A percentile compares a stretch with the other conserved stretches of the same genome.
Evolutionary conservation across 148 eudicot genomes (phyloP).

Genomic region (Rhododendron henanense): DNA sequence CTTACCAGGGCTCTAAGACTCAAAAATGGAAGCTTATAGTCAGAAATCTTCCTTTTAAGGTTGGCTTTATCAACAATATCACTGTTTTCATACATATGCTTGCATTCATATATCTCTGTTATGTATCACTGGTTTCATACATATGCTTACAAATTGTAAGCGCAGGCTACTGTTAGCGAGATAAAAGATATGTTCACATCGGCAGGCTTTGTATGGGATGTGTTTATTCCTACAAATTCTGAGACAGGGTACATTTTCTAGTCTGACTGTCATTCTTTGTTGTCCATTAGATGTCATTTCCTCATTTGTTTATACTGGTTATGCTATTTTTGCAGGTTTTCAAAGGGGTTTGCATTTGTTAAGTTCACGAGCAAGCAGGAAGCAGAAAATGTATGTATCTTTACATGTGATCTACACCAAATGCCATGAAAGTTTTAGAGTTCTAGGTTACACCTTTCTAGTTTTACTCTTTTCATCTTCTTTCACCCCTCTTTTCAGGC

Average conservation of each 20-base stretch:
- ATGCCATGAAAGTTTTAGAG: neutral
- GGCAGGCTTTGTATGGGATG: slow-evolving; percentile 95
- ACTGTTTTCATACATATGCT: neutral
- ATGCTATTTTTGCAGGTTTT: slow-evolving; percentile 42
- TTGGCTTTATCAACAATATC: slow-evolving; percentile 13
- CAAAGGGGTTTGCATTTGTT: slow-evolving; percentile 92
- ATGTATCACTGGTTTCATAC: neutral
- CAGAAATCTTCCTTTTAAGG: slow-evolving; percentile 96
- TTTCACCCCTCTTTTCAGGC: slow-evolving; percentile 44
- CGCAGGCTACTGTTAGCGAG: slow-evolving; percentile 62
- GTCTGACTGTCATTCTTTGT: slow-evolving; percentile 5
- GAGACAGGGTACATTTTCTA: slow-evolving; percentile 61
- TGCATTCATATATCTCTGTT: neutral
- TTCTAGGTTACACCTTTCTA: neutral
- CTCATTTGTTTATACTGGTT: slow-evolving; percentile 16
- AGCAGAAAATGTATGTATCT: slow-evolving; percentile 68
- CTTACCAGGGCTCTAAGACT: slow-evolving; percentile 79
- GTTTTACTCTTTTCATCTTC: neutral
- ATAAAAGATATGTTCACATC: slow-evolving; percentile 65
- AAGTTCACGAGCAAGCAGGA: slow-evolving; percentile 93
- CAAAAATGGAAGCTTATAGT: slow-evolving; percentile 92
- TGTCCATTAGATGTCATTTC: neutral
- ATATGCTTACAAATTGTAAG: slow-evolving; percentile 1
- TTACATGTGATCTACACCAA: neutral
- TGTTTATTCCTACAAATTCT: slow-evolving; percentile 68